Percentiles rank a stretch among this genome's conserved stretches.
Evolutionary conservation across 1,284 basidiomycete species (phyloP).

Genomic region (Amylostereum areolatum): DNA sequence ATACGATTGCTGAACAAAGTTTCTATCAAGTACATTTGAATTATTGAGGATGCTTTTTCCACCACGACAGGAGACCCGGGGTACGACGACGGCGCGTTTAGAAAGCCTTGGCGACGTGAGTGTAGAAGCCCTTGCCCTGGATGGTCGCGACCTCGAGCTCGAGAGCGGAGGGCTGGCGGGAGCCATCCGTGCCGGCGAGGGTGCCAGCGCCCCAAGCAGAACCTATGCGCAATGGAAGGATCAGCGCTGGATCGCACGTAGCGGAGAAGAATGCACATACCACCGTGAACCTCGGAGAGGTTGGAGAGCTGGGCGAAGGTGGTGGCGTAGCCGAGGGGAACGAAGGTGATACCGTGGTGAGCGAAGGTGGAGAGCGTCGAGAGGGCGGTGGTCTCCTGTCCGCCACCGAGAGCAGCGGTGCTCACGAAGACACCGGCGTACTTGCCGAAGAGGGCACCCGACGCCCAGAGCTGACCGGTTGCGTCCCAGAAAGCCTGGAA

Average conservation of each 20-base stretch:
- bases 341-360: constrained; percentile 78
- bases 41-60: too few species aligned
- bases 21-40: too few species aligned
- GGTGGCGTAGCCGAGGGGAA: constrained; percentile 74
- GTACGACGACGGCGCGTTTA: background rate
- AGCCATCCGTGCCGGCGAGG: constrained; percentile 57
- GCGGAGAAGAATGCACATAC: constrained; percentile 30
- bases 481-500: constrained; percentile 73
- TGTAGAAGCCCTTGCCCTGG: constrained; percentile 62
- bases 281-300: constrained; percentile 64
- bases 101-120: constrained; percentile 35
- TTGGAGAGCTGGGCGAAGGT: constrained; percentile 53
- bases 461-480: constrained; percentile 75
- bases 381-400: constrained; percentile 68
- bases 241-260: background rate
- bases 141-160: constrained; percentile 62
- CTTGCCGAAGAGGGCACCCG: constrained; percentile 74
- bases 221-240: constrained; percentile 27
- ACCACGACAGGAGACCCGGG: too few species aligned
- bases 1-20: too few species aligned
- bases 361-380: constrained; percentile 66
- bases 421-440: constrained; percentile 72
- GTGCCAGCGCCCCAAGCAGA: constrained; percentile 76
- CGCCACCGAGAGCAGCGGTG: constrained; percentile 61
- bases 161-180: constrained; percentile 51